Evolutionary conservation across 106 monocot genomes (phyloP).

Genomic region (Iris macrosiphon): DNA sequence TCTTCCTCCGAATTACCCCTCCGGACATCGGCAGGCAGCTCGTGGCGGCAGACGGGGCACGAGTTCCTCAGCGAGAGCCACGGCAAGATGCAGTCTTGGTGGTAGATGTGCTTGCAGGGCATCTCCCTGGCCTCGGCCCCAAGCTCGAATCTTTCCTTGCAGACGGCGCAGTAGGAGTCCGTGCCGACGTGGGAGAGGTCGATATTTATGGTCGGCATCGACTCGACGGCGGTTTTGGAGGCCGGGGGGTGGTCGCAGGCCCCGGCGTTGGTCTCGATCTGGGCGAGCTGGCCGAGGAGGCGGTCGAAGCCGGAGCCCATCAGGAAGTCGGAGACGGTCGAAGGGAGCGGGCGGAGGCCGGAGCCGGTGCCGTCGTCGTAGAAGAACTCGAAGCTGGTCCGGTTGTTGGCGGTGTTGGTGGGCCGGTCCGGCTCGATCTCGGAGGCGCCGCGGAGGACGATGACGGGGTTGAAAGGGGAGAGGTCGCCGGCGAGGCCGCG

Average conservation of each 20-base stretch:
- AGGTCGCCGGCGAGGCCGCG: conserved; percentile 22
- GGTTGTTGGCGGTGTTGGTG: too few species aligned
- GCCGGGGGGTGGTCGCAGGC: conserved; percentile 33
- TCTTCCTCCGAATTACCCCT: background rate
- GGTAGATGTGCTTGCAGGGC: conserved; percentile 60
- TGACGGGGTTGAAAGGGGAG: conserved; percentile 68
- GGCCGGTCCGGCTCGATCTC: background rate
- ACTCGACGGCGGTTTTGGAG: conserved; percentile 39
- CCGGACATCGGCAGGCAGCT: conserved; percentile 31
- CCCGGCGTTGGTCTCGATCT: conserved; percentile 23
- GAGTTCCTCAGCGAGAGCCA: conserved; percentile 47
- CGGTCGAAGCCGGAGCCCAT: conserved; percentile 51
- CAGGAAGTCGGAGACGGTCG: conserved; percentile 47
- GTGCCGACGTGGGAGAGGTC: conserved; percentile 8
- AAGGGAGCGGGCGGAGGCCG: conserved; percentile 42
- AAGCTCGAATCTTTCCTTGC: conserved; percentile 45
- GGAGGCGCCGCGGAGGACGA: conserved; percentile 46
- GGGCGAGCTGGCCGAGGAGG: conserved; percentile 34
- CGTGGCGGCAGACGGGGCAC: conserved; percentile 51
- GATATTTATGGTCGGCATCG: conserved; percentile 49
- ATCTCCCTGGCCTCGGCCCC: conserved; percentile 39
- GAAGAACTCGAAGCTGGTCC: conserved; percentile 33
- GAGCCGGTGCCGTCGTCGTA: conserved; percentile 40
- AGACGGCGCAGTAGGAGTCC: conserved; percentile 46
- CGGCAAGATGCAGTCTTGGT: conserved; percentile 56